Evolutionary conservation across 176 grass and related monocot species (phyloP).

Genomic region (Zea luxurians): DNA sequence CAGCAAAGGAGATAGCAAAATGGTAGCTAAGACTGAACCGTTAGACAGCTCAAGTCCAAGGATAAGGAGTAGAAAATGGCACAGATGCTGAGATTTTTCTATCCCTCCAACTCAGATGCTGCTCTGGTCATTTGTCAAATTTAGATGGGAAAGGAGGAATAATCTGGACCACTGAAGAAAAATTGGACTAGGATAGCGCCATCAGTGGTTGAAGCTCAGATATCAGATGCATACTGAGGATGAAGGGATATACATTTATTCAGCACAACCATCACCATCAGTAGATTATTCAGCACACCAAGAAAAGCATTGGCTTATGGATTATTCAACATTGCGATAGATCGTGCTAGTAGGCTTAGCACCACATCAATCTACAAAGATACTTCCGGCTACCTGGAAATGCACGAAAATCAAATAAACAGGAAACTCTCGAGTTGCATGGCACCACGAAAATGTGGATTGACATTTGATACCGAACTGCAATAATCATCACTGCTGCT

Average conservation of each 20-base stretch:
- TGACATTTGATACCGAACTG: too few relatives aligned
- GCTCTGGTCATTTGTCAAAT: not conserved
- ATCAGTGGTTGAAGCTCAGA: too few relatives aligned
- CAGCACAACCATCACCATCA: not conserved
- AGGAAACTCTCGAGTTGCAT: not conserved
- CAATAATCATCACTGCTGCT: not conserved
- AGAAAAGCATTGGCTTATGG: too few relatives aligned
- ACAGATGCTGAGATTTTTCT: not conserved
- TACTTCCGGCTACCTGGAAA: not conserved
- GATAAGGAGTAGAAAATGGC: not conserved
- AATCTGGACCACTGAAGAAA: too few relatives aligned
- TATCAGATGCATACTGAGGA: too few relatives aligned
- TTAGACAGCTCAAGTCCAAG: not conserved
- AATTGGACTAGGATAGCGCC: too few relatives aligned
- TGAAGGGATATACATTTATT: too few relatives aligned
- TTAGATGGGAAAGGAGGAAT: not conserved
- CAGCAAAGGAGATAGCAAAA: not conserved
- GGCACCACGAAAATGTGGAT: not conserved
- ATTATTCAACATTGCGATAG: too few relatives aligned
- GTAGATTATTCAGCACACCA: conserved; percentile 4
- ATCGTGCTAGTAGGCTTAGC: too few relatives aligned
- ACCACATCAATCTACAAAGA: too few relatives aligned
- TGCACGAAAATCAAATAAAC: not conserved
- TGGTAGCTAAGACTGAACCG: not conserved
- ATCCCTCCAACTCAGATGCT: not conserved